Evolutionary conservation across 1,284 basidiomycete genomes (phyloP).

Genomic region (Singerocomus inundabilis): DNA sequence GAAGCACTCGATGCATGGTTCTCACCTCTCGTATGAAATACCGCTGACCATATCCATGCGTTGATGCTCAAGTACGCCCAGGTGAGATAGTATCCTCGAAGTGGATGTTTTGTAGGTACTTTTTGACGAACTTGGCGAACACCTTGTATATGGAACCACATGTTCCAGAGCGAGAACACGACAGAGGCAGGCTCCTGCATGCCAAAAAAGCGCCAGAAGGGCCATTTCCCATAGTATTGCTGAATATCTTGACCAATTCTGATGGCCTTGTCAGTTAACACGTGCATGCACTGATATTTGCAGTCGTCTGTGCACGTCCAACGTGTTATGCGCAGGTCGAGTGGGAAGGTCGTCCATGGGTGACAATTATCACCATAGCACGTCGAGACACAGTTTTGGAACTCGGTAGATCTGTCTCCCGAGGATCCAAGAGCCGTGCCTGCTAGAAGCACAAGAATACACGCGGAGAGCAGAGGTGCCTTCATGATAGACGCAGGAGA

Average conservation of each 20-base stretch:
- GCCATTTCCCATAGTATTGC: conserved; percentile 98
- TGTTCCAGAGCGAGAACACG: conserved; percentile 83
- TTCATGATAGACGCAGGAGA: conserved; percentile 8
- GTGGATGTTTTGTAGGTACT: conserved; percentile 60
- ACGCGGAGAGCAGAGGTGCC: conserved; percentile 8
- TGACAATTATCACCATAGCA: conserved; percentile 39
- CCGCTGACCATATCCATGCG: conserved; percentile 89
- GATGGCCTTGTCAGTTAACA: conserved; percentile 67
- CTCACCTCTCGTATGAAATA: conserved; percentile 91
- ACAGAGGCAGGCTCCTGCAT: conserved; percentile 96
- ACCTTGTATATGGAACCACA: conserved; percentile 69
- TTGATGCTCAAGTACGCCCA: conserved; percentile 81
- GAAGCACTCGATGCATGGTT: conserved; percentile 1
- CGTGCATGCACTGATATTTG: conserved; percentile 87
- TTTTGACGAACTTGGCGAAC: conserved; percentile 46
- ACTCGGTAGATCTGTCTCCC: conserved; percentile 58
- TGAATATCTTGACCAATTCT: conserved; percentile 45
- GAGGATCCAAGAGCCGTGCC: conserved; percentile 40
- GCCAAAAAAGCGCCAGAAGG: conserved; percentile 81
- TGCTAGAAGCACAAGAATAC: conserved; percentile 14
- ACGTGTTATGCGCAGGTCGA: conserved; percentile 53
- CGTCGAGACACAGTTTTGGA: conserved; percentile 50
- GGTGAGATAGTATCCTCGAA: conserved; percentile 67
- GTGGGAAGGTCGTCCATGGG: conserved; percentile 36
- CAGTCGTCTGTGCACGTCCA: conserved; percentile 89